Base-by-base conservation (phyloP, 371 early-diverging fungal genomes). In the Mucor mucedo region DNA sequence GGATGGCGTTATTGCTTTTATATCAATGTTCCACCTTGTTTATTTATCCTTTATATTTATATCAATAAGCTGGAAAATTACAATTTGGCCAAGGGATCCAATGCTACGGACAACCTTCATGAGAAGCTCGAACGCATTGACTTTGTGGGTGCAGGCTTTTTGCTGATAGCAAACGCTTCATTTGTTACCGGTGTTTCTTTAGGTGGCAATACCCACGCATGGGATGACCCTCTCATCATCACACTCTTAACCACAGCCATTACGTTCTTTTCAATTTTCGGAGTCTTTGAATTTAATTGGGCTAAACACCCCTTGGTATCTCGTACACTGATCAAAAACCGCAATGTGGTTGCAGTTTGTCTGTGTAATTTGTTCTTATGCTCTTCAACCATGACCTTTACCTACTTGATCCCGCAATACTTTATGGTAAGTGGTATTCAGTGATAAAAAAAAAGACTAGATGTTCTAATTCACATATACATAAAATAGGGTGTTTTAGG, bases 1-100 rank as follows among this genome's bases (percentile, higher is more conserved):
- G 84, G 88, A 33, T 90, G 91, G 83, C 79, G 89, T 0, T 85
- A 85, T 14, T 84, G 86, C 27, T 62, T 93, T 66, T 92, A 89
- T 73, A 79, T 92, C 60, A 92, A 93, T 66, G 50, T 93, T 5
- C 92, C 91, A 0, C 58, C 89, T 30, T 76, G 90, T 58, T 70
- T 84, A 35, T 66, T 89, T 41, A 62, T 76, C 9, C 63, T 75
- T 7, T 70, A 69, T 14, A 16, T 69, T 8, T 78, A 78, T 28
- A 47, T 54, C 27, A 58, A 65, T 38, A 70, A 63, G 5, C 29
- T 78, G 28, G 54, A 66, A 29, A 76, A 78, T n/a, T 78, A 78
- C 33, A 66, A 70, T 13, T n/a, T 73, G 9, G 38, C 52, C 13
- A 55, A 62, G 21, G 63, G 57, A 1, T 27, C 33, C 0, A 47